Percentiles rank a stretch among this genome's conserved stretches.
These are phyloP conservation scores for Alternaria panax DNA, from an alignment of 2,329 filamentous ascomycete species.

Conservation along the genomic window DNA sequence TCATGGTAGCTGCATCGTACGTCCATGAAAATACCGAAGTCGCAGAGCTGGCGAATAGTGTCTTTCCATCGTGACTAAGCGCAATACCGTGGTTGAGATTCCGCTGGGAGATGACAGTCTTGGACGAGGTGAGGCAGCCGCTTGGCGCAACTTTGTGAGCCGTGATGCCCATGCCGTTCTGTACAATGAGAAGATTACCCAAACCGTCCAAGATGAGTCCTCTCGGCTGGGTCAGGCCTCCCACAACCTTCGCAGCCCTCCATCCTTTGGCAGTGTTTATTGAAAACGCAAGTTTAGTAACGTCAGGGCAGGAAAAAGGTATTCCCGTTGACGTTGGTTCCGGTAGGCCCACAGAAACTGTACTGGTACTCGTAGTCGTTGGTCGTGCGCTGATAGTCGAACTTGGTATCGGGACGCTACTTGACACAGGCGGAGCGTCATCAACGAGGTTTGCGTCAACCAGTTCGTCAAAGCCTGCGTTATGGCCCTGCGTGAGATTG, in stretches of 20 bases:
- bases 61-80: slow-evolving; percentile 39
- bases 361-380: slow-evolving; percentile 26
- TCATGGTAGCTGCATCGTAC: slow-evolving; percentile 34
- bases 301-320: slow-evolving; percentile 30
- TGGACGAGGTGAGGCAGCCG: slow-evolving; percentile 36
- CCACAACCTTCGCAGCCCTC: slow-evolving; percentile 50
- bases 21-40: slow-evolving; percentile 35
- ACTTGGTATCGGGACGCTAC: slow-evolving; percentile 12
- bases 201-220: slow-evolving; percentile 50
- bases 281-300: slow-evolving; percentile 26
- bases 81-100: slow-evolving; percentile 43
- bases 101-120: slow-evolving; percentile 30
- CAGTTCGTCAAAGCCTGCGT: slow-evolving; percentile 33
- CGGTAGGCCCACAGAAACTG: slow-evolving; percentile 15
- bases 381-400: slow-evolving; percentile 18
- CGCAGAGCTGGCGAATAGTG: slow-evolving; percentile 39
- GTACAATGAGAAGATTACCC: slow-evolving; percentile 53
- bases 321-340: slow-evolving; percentile 28
- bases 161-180: slow-evolving; percentile 50
- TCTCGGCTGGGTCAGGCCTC: slow-evolving; percentile 49
- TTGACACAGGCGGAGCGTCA: slow-evolving; percentile 24
- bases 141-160: slow-evolving; percentile 49
- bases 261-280: slow-evolving; percentile 32
- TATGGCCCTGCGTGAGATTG: slow-evolving; percentile 34
- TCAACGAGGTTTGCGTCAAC: slow-evolving; percentile 34